Percentiles rank a stretch among this genome's conserved stretches.
Conservation (phyloP, 148 eudicot species). For the Mesembryanthemum crystallinum region DNA sequence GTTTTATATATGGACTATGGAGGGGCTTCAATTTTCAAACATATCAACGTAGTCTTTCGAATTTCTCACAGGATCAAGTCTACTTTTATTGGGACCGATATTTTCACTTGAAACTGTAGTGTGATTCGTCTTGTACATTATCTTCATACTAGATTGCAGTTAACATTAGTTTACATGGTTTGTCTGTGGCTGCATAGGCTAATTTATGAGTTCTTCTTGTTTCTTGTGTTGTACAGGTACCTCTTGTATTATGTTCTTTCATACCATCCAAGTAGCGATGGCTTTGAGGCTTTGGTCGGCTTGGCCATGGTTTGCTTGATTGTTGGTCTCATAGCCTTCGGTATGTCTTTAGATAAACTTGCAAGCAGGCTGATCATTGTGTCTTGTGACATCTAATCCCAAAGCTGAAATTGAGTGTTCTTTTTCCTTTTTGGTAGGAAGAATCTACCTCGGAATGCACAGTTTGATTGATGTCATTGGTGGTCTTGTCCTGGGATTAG, state of each 20-base stretch:
- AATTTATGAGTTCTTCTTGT: conserved; percentile 12
- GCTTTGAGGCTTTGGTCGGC: conserved; percentile 39
- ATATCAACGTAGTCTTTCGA: neutral
- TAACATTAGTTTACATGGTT: neutral
- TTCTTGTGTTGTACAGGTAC: conserved; percentile 46
- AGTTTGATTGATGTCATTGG: conserved; percentile 77
- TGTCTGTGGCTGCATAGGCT: neutral
- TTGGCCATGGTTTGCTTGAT: conserved; percentile 49
- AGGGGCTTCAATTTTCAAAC: neutral
- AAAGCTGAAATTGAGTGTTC: conserved; percentile 27
- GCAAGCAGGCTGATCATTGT: neutral
- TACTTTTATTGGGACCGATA: neutral
- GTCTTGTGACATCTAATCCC: conserved; percentile 8
- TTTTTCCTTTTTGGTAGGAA: conserved; percentile 79
- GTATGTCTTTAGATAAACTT: conserved; percentile 38
- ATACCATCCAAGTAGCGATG: conserved; percentile 37
- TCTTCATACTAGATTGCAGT: neutral
- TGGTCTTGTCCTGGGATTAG: conserved; percentile 68
- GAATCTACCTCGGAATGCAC: conserved; percentile 99
- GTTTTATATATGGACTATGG: neutral
- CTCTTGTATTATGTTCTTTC: conserved; percentile 62
- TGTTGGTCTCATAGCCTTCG: conserved; percentile 76
- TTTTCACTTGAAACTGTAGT: neutral
- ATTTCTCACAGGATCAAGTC: neutral
- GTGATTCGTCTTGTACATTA: neutral